Conservation (phyloP, 140 eudicot species). For the Erigeron philadelphicus region DNA sequence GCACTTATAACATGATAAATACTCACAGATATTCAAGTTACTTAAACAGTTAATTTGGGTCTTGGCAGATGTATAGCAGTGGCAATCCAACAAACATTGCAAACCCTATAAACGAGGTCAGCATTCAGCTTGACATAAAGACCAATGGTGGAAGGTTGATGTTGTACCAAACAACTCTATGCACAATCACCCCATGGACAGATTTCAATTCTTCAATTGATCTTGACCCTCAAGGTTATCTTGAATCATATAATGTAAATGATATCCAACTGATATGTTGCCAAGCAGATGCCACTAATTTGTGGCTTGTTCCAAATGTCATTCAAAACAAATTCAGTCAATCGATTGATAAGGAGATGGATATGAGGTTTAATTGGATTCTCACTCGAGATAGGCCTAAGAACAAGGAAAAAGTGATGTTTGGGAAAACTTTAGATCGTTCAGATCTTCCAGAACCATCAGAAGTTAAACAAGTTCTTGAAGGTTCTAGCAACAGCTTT, state of each 20-base stretch:
- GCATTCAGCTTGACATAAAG: conserved; percentile 52
- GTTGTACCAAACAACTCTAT: conserved; percentile 52
- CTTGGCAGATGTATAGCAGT: conserved; percentile 65
- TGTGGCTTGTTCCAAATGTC: conserved; percentile 57
- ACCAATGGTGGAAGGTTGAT: conserved; percentile 47
- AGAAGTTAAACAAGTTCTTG: conserved; percentile 45
- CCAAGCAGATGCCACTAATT: conserved; percentile 60
- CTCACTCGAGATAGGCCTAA: conserved; percentile 62
- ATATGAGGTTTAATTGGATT: conserved; percentile 47
- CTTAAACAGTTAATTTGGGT: conserved; percentile 1
- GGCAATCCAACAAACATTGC: conserved; percentile 73
- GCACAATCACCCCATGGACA: conserved; percentile 47
- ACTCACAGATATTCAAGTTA: not conserved
- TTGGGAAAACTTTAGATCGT: conserved; percentile 36
- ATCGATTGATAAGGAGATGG: conserved; percentile 39
- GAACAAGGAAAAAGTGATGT: conserved; percentile 55
- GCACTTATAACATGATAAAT: not conserved
- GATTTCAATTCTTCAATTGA: conserved; percentile 31
- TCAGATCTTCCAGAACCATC: conserved; percentile 41
- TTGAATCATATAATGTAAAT: conserved; percentile 40
- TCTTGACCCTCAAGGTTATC: conserved; percentile 55
- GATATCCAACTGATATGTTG: conserved; percentile 65
- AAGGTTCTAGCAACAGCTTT: conserved; percentile 38
- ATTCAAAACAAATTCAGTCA: conserved; percentile 44
- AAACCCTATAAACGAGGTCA: conserved; percentile 61